Evolutionary conservation across 2,329 filamentous ascomycete genomes (phyloP).

Genomic region (Metarhizium guizhouense): DNA sequence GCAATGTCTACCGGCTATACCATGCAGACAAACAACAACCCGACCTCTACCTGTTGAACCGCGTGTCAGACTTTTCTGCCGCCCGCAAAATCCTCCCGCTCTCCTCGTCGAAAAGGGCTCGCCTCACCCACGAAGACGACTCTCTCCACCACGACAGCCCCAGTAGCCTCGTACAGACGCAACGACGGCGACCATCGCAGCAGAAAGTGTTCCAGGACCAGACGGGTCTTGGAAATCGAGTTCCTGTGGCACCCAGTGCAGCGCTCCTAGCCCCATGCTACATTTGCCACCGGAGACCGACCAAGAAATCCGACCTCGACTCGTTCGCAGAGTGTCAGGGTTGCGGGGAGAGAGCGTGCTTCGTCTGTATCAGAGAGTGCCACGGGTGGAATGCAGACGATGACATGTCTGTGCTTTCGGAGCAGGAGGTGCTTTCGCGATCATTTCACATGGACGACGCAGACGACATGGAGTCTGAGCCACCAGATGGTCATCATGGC

Average conservation of each 20-base stretch:
- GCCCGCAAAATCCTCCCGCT: slow-evolving; percentile 22
- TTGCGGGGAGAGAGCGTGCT: slow-evolving; percentile 55
- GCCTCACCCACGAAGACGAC: slow-evolving; percentile 14
- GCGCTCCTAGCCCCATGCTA: slow-evolving; percentile 48
- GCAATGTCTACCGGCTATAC: slow-evolving; percentile 16
- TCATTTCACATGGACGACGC: slow-evolving; percentile 45
- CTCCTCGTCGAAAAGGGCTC: slow-evolving; percentile 20
- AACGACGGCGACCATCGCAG: slow-evolving; percentile 18
- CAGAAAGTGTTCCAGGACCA: slow-evolving; percentile 14
- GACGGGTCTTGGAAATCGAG: slow-evolving; percentile 7
- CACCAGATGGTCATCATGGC: background rate
- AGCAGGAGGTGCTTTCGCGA: slow-evolving; percentile 28
- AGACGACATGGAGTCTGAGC: slow-evolving; percentile 18
- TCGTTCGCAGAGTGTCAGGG: slow-evolving; percentile 55
- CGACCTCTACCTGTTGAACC: slow-evolving; percentile 18
- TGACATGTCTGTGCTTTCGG: slow-evolving; percentile 14
- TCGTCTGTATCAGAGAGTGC: slow-evolving; percentile 59
- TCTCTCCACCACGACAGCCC: slow-evolving; percentile 12
- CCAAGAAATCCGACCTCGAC: slow-evolving; percentile 56
- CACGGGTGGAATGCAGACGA: slow-evolving; percentile 32
- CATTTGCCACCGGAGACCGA: slow-evolving; percentile 58
- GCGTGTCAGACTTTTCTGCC: slow-evolving; percentile 12
- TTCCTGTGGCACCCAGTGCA: slow-evolving; percentile 7
- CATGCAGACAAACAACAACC: slow-evolving; percentile 13
- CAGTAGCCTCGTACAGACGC: slow-evolving; percentile 8